These are phyloP conservation scores for Cercospora citrullina DNA, from an alignment of 2,329 filamentous ascomycete species.

Conservation along the genomic window DNA sequence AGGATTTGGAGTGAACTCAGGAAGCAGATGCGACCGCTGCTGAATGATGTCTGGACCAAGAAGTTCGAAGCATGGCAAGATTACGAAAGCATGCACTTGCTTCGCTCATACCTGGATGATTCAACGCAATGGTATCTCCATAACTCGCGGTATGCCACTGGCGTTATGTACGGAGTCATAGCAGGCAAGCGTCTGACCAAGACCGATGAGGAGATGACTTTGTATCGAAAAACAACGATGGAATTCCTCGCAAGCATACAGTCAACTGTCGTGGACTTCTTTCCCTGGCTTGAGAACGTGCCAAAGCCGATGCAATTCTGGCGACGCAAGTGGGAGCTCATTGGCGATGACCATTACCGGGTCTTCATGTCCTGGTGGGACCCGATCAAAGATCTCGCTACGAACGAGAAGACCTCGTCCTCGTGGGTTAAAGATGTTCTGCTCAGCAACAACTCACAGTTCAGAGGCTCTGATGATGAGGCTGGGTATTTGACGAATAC, in stretches of 20 bases:
- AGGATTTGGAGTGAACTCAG: slow-evolving; percentile 13
- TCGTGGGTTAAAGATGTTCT: slow-evolving; percentile 17
- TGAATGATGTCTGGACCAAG: slow-evolving; percentile 15
- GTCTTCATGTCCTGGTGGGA: slow-evolving; percentile 20
- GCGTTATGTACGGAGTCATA: slow-evolving; percentile 19
- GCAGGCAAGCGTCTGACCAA: slow-evolving; percentile 12
- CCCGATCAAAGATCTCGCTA: slow-evolving; percentile 4
- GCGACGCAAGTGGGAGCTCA: slow-evolving; percentile 10
- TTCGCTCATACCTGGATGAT: slow-evolving; percentile 10
- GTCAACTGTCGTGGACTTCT: slow-evolving; percentile 18
- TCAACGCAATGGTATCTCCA: slow-evolving; percentile 6
- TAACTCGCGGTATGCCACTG: slow-evolving; percentile 18
- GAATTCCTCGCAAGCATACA: slow-evolving; percentile 14
- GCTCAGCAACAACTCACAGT: slow-evolving; percentile 10
- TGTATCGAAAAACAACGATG: slow-evolving; percentile 18
- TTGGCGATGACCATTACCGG: slow-evolving; percentile 6
- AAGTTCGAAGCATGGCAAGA: slow-evolving; percentile 20
- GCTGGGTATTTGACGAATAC: slow-evolving; percentile 18
- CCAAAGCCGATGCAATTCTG: slow-evolving; percentile 13
- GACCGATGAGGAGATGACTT: slow-evolving; percentile 12
- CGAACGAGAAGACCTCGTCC: not conserved
- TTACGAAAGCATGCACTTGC: slow-evolving; percentile 12
- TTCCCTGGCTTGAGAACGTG: slow-evolving; percentile 13
- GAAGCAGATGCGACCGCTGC: slow-evolving; percentile 14
- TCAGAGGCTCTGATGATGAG: slow-evolving; percentile 17